Evolutionary conservation across 108 stramenopile species (phyloP).

Genomic region (Chaetoceros muelleri): DNA sequence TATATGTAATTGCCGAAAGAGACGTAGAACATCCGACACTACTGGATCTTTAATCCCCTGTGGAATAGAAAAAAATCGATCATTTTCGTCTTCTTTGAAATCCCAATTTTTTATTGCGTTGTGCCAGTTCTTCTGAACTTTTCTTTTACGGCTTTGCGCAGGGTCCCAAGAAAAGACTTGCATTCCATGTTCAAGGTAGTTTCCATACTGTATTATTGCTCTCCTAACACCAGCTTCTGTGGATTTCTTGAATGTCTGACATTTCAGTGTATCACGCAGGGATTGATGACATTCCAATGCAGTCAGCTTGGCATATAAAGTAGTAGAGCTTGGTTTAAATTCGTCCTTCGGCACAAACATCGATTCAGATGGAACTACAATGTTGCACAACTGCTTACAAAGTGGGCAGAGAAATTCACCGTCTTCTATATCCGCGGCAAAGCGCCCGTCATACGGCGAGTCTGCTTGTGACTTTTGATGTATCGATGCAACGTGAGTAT

Average conservation of each 20-base stretch:
- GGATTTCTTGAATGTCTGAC: not conserved
- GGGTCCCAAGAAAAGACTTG: slow-evolving; percentile 51
- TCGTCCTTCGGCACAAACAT: slow-evolving; percentile 18
- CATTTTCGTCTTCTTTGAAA: slow-evolving; percentile 50
- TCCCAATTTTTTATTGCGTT: slow-evolving; percentile 71
- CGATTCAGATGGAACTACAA: slow-evolving; percentile 77
- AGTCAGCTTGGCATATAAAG: not conserved
- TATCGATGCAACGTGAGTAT: slow-evolving; percentile 82
- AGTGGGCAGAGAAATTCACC: slow-evolving; percentile 95
- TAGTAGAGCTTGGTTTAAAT: slow-evolving; percentile 1
- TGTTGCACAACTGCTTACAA: slow-evolving; percentile 93
- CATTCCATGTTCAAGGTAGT: slow-evolving; percentile 61
- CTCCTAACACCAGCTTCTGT: slow-evolving; percentile 14
- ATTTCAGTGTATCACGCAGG: not conserved
- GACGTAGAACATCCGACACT: slow-evolving; percentile 43
- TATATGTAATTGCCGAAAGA: slow-evolving; percentile 73
- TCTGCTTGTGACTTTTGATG: slow-evolving; percentile 68
- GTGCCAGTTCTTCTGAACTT: slow-evolving; percentile 43
- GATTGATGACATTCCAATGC: not conserved
- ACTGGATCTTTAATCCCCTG: slow-evolving; percentile 8
- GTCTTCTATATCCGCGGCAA: slow-evolving; percentile 83
- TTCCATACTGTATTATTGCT: slow-evolving; percentile 64
- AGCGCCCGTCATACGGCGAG: slow-evolving; percentile 84
- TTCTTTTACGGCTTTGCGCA: slow-evolving; percentile 21
- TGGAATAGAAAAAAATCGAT: not conserved